These are phyloP conservation scores for Kluyveromyces wickerhamii DNA, from an alignment of 805 yeast genomes.

Conservation along the genomic window DNA sequence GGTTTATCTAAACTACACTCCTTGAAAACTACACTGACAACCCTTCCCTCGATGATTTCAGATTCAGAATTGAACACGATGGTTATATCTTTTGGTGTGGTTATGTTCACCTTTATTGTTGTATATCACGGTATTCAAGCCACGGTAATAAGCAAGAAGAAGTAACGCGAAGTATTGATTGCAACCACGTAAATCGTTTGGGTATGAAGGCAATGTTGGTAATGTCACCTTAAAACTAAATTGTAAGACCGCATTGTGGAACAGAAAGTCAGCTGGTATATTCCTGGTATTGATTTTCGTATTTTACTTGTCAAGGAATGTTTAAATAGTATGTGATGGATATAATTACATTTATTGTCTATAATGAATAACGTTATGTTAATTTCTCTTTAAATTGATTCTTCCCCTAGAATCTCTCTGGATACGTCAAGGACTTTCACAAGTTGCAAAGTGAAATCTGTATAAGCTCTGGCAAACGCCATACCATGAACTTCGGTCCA, in stretches of 20 bases:
- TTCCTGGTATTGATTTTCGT: too few relatives aligned
- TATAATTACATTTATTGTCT: too few relatives aligned
- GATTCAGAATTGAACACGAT: constrained; percentile 72
- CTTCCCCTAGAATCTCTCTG: constrained; percentile 41
- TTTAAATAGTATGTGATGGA: too few relatives aligned
- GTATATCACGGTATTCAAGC: constrained; percentile 49
- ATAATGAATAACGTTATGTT: background rate
- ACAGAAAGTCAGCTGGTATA: too few relatives aligned
- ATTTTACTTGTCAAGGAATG: too few relatives aligned
- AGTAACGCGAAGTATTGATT: too few relatives aligned
- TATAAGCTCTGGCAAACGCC: constrained; percentile 42
- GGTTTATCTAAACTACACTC: too few relatives aligned
- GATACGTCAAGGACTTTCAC: constrained; percentile 31
- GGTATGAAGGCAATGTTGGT: too few relatives aligned
- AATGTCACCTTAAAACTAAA: too few relatives aligned
- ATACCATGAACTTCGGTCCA: constrained; percentile 44
- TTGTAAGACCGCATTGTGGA: too few relatives aligned
- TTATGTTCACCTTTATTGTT: constrained; percentile 62
- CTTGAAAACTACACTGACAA: constrained; percentile 37
- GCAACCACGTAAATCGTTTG: too few relatives aligned
- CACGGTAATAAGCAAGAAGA: background rate
- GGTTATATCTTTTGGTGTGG: constrained; percentile 65
- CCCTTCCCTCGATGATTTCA: constrained; percentile 52
- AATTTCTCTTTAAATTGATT: constrained; percentile 10
- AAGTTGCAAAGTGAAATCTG: constrained; percentile 37